phyloP scores from a whole-genome alignment of 2,329 filamentous ascomycete species.

The Helotiales sp. region DNA sequence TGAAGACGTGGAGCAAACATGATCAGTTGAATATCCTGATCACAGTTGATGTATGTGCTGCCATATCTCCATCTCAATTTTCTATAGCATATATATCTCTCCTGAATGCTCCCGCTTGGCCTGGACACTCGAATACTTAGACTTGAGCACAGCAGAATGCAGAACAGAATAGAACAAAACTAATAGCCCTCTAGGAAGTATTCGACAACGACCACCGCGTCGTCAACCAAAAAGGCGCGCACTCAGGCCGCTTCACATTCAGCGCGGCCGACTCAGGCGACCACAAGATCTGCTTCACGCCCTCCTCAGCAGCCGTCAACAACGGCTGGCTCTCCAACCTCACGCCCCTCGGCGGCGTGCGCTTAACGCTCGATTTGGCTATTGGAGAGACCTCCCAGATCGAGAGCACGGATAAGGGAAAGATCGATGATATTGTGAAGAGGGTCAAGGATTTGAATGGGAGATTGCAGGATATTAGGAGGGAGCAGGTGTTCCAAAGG shows the following conservation, averaged over 20 bases:
- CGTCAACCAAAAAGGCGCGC: slow-evolving; percentile 79
- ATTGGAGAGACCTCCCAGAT: slow-evolving; percentile 95
- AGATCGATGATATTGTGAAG: slow-evolving; percentile 86
- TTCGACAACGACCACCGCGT: slow-evolving; percentile 99
- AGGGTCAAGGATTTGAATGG: slow-evolving; percentile 90
- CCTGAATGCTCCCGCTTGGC: neutral
- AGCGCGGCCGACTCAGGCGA: slow-evolving; percentile 92
- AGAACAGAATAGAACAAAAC: neutral
- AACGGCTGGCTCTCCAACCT: slow-evolving; percentile 75
- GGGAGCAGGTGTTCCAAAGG: slow-evolving; percentile 96
- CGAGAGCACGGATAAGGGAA: slow-evolving; percentile 90
- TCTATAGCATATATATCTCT: slow-evolving; percentile 13
- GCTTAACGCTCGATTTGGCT: slow-evolving; percentile 84
- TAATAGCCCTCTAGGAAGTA: slow-evolving; percentile 64
- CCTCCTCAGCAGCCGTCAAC: slow-evolving; percentile 72
- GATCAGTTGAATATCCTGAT: slow-evolving; percentile 83
- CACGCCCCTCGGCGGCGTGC: slow-evolving; percentile 75
- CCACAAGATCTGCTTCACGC: slow-evolving; percentile 93
- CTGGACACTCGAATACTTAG: neutral
- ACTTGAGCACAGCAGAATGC: neutral
- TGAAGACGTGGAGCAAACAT: slow-evolving; percentile 72
- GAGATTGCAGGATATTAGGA: slow-evolving; percentile 82
- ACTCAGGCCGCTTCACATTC: slow-evolving; percentile 90
- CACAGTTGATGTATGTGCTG: slow-evolving; percentile 79
- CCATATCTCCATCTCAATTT: slow-evolving; percentile 10